A percentile compares a stretch with the other conserved stretches of the same genome.
These are phyloP conservation scores for Alternaria ethzedia DNA, from an alignment of 2,329 filamentous ascomycete genomes.

Conservation along the genomic window DNA sequence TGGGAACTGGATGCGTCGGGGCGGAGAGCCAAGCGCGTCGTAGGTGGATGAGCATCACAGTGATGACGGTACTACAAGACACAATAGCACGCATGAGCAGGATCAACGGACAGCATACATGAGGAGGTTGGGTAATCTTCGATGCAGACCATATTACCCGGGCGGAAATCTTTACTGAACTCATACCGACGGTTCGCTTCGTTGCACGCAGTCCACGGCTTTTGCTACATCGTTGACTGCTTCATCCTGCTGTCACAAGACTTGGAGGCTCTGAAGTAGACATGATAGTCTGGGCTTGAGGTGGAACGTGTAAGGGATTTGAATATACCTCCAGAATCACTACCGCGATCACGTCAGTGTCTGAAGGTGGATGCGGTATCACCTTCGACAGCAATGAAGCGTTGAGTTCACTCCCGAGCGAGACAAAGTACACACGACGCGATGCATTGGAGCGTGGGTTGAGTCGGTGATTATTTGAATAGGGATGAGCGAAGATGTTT, in stretches of 20 bases:
- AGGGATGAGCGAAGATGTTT: not conserved
- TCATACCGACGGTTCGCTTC: not conserved
- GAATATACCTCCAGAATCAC: not conserved
- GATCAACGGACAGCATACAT: not conserved
- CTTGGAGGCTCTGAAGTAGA: not conserved
- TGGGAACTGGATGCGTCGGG: conserved; percentile 11
- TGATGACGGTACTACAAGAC: not conserved
- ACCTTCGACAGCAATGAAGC: not conserved
- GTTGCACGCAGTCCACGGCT: not conserved
- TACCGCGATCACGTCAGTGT: not conserved
- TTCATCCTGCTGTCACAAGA: not conserved
- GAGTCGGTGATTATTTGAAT: not conserved
- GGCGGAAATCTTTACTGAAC: not conserved
- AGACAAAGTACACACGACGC: not conserved
- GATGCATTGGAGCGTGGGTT: not conserved
- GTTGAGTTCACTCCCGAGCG: not conserved
- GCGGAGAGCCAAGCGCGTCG: conserved; percentile 3
- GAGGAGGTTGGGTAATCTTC: not conserved
- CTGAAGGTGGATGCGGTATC: not conserved
- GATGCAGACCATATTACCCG: not conserved
- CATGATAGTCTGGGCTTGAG: not conserved
- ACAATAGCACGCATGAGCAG: not conserved
- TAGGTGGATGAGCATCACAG: conserved; percentile 17
- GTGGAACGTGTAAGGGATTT: not conserved
- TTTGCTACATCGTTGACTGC: not conserved